phyloP scores from a whole-genome alignment of 2,329 filamentous ascomycete species.

The Magnaporthiopsis poae region DNA sequence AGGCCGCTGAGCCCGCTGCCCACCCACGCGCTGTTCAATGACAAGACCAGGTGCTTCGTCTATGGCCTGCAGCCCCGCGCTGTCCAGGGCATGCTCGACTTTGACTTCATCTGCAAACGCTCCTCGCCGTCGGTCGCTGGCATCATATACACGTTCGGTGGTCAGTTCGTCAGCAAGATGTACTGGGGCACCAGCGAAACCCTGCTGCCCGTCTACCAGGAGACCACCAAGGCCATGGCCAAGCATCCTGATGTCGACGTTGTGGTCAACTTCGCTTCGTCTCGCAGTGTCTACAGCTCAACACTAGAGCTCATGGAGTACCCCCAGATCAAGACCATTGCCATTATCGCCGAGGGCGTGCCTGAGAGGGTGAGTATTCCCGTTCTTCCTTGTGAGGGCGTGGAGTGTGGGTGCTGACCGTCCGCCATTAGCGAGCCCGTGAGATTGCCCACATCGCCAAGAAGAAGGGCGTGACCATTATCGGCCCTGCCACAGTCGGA shows the following conservation, averaged over 20 bases:
- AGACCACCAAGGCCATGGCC: slow-evolving; percentile 78
- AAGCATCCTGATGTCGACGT: slow-evolving; percentile 97
- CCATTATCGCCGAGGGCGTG: slow-evolving; percentile 98
- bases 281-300: slow-evolving; percentile 94
- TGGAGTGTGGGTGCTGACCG: neutral
- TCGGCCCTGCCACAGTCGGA: slow-evolving; percentile 94
- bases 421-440: slow-evolving; percentile 63
- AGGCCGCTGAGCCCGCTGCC: slow-evolving; percentile 81
- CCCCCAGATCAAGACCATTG: slow-evolving; percentile 96
- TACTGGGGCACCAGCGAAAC: slow-evolving; percentile 99
- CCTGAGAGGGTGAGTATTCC: slow-evolving; percentile 72
- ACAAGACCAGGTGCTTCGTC: slow-evolving; percentile 99
- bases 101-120: slow-evolving; percentile 99
- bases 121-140: slow-evolving; percentile 90
- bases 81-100: slow-evolving; percentile 91
- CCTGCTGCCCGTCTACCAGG: slow-evolving; percentile 94
- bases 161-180: slow-evolving; percentile 99
- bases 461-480: slow-evolving; percentile 99
- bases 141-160: slow-evolving; percentile 99
- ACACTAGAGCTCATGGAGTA: slow-evolving; percentile 97
- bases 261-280: slow-evolving; percentile 98
- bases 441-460: slow-evolving; percentile 93
- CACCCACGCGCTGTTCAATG: slow-evolving; percentile 88
- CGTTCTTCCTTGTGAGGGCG: neutral
- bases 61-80: slow-evolving; percentile 96